These are phyloP conservation scores for Hanseniaspora jakobsenii DNA, from an alignment of 805 yeast species.

Conservation along the genomic window DNA sequence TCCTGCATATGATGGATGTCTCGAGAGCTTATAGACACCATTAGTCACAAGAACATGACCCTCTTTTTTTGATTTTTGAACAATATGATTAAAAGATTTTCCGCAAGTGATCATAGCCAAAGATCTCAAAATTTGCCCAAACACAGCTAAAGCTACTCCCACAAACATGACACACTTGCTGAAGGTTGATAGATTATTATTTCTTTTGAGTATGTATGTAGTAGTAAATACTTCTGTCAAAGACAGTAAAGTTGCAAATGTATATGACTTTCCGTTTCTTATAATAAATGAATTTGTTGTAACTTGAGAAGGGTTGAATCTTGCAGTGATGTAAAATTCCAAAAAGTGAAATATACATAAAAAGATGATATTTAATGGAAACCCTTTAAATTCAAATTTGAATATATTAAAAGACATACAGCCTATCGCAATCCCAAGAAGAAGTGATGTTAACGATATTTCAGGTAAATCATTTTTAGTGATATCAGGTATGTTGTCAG, in stretches of 20 bases:
- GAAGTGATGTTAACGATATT: conserved; percentile 35
- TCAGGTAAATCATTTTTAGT: conserved; percentile 35
- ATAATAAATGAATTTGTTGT: conserved; percentile 59
- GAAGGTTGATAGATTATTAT: conserved; percentile 22
- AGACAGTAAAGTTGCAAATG: conserved; percentile 45
- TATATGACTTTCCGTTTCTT: conserved; percentile 50
- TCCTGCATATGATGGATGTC: conserved; percentile 91
- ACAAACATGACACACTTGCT: conserved; percentile 20
- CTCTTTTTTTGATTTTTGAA: conserved; percentile 40
- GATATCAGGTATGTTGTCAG: conserved; percentile 23
- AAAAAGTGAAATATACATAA: conserved; percentile 61
- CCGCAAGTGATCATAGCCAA: conserved; percentile 83
- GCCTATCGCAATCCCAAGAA: conserved; percentile 37
- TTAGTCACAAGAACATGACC: conserved; percentile 58
- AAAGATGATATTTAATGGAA: conserved; percentile 39
- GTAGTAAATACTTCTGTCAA: conserved; percentile 40
- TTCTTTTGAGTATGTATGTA: conserved; percentile 30
- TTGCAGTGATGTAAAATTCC: conserved; percentile 73
- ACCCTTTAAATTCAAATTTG: conserved; percentile 25
- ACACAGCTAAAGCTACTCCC: conserved; percentile 39
- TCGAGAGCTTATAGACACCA: conserved; percentile 53
- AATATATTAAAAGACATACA: conserved; percentile 26
- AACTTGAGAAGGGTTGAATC: conserved; percentile 53
- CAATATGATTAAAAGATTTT: conserved; percentile 69
- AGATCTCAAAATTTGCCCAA: conserved; percentile 62